These are phyloP conservation scores for Cyclostephanos invisitatus DNA, from an alignment of 108 stramenopile genomes.

Conservation along the genomic window DNA sequence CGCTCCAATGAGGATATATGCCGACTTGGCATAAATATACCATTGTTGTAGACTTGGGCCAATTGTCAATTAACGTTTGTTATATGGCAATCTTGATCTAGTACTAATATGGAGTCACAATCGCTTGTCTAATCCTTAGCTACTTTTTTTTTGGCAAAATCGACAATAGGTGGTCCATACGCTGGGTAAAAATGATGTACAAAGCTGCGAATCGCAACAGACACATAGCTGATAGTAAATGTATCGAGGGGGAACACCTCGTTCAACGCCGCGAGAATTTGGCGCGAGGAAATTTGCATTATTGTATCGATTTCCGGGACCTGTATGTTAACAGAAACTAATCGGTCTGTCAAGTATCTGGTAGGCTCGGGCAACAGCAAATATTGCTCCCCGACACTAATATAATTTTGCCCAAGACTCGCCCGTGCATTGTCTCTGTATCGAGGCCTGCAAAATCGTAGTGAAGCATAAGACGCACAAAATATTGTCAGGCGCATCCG, in stretches of 20 bases:
- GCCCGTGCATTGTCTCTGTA: constrained; percentile 65
- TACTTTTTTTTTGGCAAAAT: constrained; percentile 35
- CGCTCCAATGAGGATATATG: too few relatives aligned
- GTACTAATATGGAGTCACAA: not conserved
- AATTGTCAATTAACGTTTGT: too few relatives aligned
- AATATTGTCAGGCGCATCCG: not conserved
- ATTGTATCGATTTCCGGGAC: constrained; percentile 68
- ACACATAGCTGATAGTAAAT: constrained; percentile 76
- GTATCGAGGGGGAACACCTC: constrained; percentile 69
- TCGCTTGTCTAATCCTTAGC: constrained; percentile 6
- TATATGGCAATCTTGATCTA: not conserved
- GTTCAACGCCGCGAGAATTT: constrained; percentile 68
- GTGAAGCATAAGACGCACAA: not conserved
- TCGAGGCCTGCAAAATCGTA: constrained; percentile 41
- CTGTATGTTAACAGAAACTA: constrained; percentile 68
- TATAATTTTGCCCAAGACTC: constrained; percentile 55
- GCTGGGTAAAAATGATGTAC: constrained; percentile 90
- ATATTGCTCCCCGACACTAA: constrained; percentile 65
- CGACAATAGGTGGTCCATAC: constrained; percentile 59
- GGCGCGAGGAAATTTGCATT: constrained; percentile 55
- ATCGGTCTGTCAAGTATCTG: constrained; percentile 75
- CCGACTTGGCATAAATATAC: too few relatives aligned
- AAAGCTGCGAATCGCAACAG: constrained; percentile 81
- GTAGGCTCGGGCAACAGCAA: constrained; percentile 71
- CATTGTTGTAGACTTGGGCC: too few relatives aligned